Evolutionary conservation across 1,284 basidiomycete species (phyloP), one percentile per base, ranked within the genome.

Genomic region (Albatrellus sp.): DNA sequence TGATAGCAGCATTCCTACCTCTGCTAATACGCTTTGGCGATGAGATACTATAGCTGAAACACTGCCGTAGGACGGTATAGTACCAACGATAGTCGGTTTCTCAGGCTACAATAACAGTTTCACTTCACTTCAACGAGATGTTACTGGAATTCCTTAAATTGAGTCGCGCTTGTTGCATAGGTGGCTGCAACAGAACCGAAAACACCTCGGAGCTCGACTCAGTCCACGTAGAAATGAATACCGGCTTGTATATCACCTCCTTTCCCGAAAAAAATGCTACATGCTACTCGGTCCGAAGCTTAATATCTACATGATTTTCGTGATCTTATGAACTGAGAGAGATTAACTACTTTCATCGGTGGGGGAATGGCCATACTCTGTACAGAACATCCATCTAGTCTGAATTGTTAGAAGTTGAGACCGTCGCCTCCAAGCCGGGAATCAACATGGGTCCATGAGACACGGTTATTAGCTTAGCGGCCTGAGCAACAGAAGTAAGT

Each of bases 351-450:
- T 60, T 90, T 90, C 50, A 80, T 67, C 43, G 77, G 77, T 42
- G 77, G 76, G 30, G 76, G 70, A 49, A 77, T 64, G 43, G 75
- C 63, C 50, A 72, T 69, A 13, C n/a, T n/a, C n/a, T n/a, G n/a
- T n/a, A n/a, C n/a, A n/a, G n/a, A n/a, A n/a, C n/a, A n/a, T n/a
- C n/a, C n/a, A n/a, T n/a, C n/a, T n/a, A n/a, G n/a, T n/a, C n/a
- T n/a, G n/a, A n/a, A n/a, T n/a, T n/a, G 56, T 49, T 62, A 60
- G 24, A 62, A 60, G 24, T 76, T 73, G 40, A 71, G 73, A 42
- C 89, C 80, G n/a, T 84, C 77, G 46, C 76, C 80, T n/a, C 93
- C 92, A 43, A 90, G 80, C 45, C 89, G 78, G 46, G 93, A 96
- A 35, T 90, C 89, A 40, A n/a, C n/a, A n/a, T n/a, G n/a, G n/a